These are phyloP conservation scores for Huntiella bhutanensis DNA, from an alignment of 2,329 filamentous ascomycete species.

Conservation along the genomic window DNA sequence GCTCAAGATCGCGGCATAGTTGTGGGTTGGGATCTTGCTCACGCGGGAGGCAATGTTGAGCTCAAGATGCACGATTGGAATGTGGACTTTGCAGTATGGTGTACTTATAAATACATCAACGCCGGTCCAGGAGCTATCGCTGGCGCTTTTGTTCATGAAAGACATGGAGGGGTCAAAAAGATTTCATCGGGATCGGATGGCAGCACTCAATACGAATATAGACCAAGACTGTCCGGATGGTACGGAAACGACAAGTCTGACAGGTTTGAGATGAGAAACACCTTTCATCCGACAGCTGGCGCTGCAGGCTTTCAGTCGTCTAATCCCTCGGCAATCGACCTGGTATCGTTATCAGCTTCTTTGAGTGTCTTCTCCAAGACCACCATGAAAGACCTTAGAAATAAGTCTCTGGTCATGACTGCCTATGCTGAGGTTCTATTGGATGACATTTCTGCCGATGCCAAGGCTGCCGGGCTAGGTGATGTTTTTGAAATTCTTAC, in stretches of 20 bases:
- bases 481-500: conserved; percentile 46
- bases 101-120: conserved; percentile 89
- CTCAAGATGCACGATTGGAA: conserved; percentile 73
- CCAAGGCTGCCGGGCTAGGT: conserved; percentile 12
- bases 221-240: conserved; percentile 60
- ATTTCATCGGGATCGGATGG: conserved; percentile 8
- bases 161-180: conserved; percentile 39
- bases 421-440: conserved; percentile 58
- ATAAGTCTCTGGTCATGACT: conserved; percentile 55
- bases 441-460: conserved; percentile 39
- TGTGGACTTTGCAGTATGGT: conserved; percentile 85
- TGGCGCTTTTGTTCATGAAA: conserved; percentile 62
- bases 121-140: conserved; percentile 66
- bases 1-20: conserved; percentile 52
- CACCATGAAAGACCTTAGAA: conserved; percentile 46
- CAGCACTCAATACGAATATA: conserved; percentile 26
- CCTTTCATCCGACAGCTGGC: conserved; percentile 57
- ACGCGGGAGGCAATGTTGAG: conserved; percentile 69
- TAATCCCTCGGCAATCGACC: conserved; percentile 61
- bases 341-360: conserved; percentile 54
- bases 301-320: conserved; percentile 67
- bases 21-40: conserved; percentile 76
- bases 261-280: conserved; percentile 69
- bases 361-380: conserved; percentile 58
- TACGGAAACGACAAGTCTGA: conserved; percentile 63